phyloP scores from a whole-genome alignment of 495 filamentous ascomycete genomes.

The Penicillium coprophilum region DNA sequence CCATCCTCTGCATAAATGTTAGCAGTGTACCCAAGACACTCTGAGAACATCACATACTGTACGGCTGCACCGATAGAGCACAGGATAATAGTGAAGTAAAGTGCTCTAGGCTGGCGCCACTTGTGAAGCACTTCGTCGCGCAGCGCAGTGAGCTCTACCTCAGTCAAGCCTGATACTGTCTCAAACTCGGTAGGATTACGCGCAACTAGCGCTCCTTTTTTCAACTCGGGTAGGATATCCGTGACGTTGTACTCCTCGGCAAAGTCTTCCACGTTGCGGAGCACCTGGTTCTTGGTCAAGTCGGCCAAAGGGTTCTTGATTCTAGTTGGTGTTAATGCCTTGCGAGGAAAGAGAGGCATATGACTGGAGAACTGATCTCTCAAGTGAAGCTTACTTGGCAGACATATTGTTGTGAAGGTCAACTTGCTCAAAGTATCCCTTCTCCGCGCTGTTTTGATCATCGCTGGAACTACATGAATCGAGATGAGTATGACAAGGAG shows the following conservation, averaged over 20 bases:
- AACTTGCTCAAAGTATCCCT: constrained; percentile 39
- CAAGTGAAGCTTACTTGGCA: constrained; percentile 41
- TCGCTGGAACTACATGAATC: constrained; percentile 16
- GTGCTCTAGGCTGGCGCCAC: constrained; percentile 61
- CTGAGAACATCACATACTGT: constrained; percentile 42
- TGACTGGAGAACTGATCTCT: neutral
- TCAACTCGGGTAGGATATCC: constrained; percentile 49
- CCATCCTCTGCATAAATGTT: constrained; percentile 49
- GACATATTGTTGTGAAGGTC: constrained; percentile 52
- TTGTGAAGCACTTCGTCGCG: constrained; percentile 59
- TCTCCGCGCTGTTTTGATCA: constrained; percentile 29
- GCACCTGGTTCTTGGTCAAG: constrained; percentile 49
- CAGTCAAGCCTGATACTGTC: constrained; percentile 54
- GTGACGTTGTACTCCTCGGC: constrained; percentile 45
- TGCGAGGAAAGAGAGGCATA: neutral
- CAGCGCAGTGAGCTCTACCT: constrained; percentile 53
- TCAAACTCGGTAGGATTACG: constrained; percentile 58
- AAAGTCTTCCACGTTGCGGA: constrained; percentile 58
- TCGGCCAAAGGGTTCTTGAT: constrained; percentile 64
- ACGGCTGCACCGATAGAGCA: constrained; percentile 71
- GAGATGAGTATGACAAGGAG: constrained; percentile 1
- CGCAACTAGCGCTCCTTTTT: constrained; percentile 64
- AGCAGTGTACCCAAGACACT: neutral
- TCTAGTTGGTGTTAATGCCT: constrained; percentile 27
- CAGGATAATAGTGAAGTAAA: constrained; percentile 69